phyloP scores from a whole-genome alignment of 306 rosid species.

The Cajanus cajan region DNA sequence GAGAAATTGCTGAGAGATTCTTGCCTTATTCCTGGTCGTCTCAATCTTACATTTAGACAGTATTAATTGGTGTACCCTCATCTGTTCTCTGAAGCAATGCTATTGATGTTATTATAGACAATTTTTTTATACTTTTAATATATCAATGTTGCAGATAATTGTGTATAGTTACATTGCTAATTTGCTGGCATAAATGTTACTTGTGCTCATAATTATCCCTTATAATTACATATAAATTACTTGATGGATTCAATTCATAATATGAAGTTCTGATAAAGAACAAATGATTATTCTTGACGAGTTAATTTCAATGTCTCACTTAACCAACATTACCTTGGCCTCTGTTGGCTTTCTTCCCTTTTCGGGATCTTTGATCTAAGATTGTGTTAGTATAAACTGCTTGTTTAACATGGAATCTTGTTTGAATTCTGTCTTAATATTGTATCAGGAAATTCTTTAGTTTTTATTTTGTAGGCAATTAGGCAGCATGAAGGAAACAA shows the following conservation, averaged over 20 bases:
- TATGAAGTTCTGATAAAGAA: background rate
- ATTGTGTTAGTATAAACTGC: background rate
- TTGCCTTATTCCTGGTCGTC: constrained; percentile 53
- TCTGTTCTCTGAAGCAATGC: background rate
- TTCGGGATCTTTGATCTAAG: background rate
- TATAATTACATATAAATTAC: background rate
- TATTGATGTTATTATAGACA: background rate
- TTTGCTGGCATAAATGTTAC: background rate
- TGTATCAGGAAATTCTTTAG: background rate
- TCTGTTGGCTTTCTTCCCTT: background rate
- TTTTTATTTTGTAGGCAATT: no score
- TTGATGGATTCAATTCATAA: background rate
- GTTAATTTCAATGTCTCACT: background rate
- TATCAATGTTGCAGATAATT: background rate
- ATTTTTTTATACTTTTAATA: background rate
- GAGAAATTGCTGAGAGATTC: constrained; percentile 36
- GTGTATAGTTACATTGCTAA: background rate
- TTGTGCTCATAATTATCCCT: background rate
- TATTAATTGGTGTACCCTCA: background rate
- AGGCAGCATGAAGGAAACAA: no score
- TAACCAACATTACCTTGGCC: background rate
- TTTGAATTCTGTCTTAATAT: background rate
- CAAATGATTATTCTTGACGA: background rate
- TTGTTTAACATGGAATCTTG: background rate
- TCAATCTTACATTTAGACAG: constrained; percentile 73